Evolutionary conservation across 2,329 filamentous ascomycete species (phyloP), one percentile per base, ranked within the genome.

Genomic region (Nemania bipapillata): DNA sequence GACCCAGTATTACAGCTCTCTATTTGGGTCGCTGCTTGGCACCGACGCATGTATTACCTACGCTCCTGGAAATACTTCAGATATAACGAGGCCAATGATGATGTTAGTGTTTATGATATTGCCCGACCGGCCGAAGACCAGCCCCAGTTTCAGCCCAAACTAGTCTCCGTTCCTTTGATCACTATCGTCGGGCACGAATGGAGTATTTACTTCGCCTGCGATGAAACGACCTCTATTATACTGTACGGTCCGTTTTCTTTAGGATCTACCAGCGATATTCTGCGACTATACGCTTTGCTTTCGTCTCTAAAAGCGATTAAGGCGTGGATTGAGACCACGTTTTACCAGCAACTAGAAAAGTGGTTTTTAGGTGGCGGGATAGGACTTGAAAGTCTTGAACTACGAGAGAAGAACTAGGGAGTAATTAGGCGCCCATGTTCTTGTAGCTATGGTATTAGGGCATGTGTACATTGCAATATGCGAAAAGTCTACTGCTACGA

Each of bases 21-120:
- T 5, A 54, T 54, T 11, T 54, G 52, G 52, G n/a, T 11, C 24
- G 52, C 52, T 9, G 28, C 52, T 22, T 54, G 52, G 52, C 52
- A 54, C 24, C 17, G 8, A 9, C 30, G 30, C 5, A 54, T 54
- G 52, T 11, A 9, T 22, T 20, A 22, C 11, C 30, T 54, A 3
- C 52, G 30, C n/a, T 7, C 12, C 12, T n/a, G 37, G 37, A 40
- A 40, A 40, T 17, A 4, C 37, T 11, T 40, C 37, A 6, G 37
- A 17, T 6, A 5, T 40, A 17, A 12, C 15, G 37, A 40, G 37
- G 8, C 7, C 20, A 32, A 37, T 24, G n/a, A n/a, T 7, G 4
- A 32, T 32, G 30, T 9, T 32, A 32, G 30, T 32, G 30, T 9
- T 32, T 4, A 9, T 32, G 9, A 9, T 32, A 9, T 4, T 9